These are phyloP conservation scores for Castanea sativa DNA, from an alignment of 306 rosid species.

Conservation along the genomic window DNA sequence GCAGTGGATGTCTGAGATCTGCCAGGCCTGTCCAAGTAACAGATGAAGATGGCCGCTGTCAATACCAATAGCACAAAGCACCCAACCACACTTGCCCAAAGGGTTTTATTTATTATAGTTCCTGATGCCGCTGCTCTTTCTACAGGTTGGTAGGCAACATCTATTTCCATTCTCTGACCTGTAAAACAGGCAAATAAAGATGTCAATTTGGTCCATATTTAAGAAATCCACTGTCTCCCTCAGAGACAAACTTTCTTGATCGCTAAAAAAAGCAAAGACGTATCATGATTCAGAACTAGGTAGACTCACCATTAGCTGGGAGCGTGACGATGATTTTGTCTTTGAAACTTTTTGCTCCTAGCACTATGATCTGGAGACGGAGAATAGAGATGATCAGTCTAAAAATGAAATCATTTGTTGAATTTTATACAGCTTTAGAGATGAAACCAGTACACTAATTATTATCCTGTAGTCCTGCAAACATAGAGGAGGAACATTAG, in stretches of 20 bases:
- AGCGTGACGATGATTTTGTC: slow-evolving; percentile 69
- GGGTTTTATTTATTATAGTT: slow-evolving; percentile 14
- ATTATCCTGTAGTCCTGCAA: neutral
- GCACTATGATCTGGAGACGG: slow-evolving; percentile 55
- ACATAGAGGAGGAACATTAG: neutral
- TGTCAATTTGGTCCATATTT: slow-evolving; percentile 4
- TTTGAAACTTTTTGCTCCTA: slow-evolving; percentile 49
- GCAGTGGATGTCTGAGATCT: slow-evolving; percentile 42
- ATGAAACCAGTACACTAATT: neutral
- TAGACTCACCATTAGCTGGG: slow-evolving; percentile 66
- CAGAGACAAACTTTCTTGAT: neutral
- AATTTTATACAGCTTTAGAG: neutral
- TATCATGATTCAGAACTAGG: slow-evolving; percentile 21
- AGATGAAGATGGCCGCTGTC: slow-evolving; percentile 28
- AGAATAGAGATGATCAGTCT: slow-evolving; percentile 5
- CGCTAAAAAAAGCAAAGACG: slow-evolving; percentile 1
- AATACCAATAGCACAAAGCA: slow-evolving; percentile 35
- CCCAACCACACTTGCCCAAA: slow-evolving; percentile 48
- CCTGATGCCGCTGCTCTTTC: slow-evolving; percentile 31
- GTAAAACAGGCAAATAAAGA: slow-evolving; percentile 25
- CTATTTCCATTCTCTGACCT: slow-evolving; percentile 81
- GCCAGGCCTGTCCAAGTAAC: slow-evolving; percentile 44
- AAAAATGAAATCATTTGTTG: neutral
- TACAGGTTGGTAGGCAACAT: slow-evolving; percentile 47
- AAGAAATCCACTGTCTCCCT: neutral